Conservation (phyloP, 257 asterid genomes). For the Schizonepeta tenuifolia region DNA sequence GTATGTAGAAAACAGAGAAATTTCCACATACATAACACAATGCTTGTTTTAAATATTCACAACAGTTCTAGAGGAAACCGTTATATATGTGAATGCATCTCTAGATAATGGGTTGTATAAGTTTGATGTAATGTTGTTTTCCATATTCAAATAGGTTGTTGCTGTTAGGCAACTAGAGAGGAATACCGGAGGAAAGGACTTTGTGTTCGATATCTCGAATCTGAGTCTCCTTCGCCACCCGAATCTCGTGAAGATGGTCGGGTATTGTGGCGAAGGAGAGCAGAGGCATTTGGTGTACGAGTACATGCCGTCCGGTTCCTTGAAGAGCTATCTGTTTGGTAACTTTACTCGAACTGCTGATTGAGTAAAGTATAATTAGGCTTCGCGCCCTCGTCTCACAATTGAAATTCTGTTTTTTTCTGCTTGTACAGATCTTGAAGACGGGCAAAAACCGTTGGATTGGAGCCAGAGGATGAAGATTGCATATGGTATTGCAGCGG, state of each 20-base stretch:
- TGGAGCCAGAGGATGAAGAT: slow-evolving; percentile 73
- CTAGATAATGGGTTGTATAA: too few relatives aligned
- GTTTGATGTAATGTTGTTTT: slow-evolving; percentile 1
- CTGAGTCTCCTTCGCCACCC: slow-evolving; percentile 78
- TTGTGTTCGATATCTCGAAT: slow-evolving; percentile 60
- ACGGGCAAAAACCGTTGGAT: slow-evolving; percentile 46
- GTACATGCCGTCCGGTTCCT: slow-evolving; percentile 67
- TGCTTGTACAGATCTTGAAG: slow-evolving; percentile 45
- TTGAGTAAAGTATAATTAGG: not conserved
- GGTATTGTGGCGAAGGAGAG: slow-evolving; percentile 98
- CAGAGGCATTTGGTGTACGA: slow-evolving; percentile 92
- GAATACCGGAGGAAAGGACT: slow-evolving; percentile 73
- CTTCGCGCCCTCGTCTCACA: too few relatives aligned
- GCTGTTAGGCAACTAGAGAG: slow-evolving; percentile 87
- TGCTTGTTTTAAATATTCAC: too few relatives aligned
- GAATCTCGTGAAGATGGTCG: slow-evolving; percentile 70
- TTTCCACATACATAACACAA: too few relatives aligned
- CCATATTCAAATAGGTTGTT: slow-evolving; percentile 48
- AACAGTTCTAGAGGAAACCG: too few relatives aligned
- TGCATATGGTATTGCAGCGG: slow-evolving; percentile 68
- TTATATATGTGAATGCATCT: too few relatives aligned
- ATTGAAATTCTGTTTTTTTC: not conserved
- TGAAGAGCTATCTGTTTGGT: slow-evolving; percentile 68
- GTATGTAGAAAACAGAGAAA: too few relatives aligned
- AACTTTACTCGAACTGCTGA: slow-evolving; percentile 17